Base-by-base conservation (phyloP, 768 basidiomycete species). In the Suillus subalutaceus region DNA sequence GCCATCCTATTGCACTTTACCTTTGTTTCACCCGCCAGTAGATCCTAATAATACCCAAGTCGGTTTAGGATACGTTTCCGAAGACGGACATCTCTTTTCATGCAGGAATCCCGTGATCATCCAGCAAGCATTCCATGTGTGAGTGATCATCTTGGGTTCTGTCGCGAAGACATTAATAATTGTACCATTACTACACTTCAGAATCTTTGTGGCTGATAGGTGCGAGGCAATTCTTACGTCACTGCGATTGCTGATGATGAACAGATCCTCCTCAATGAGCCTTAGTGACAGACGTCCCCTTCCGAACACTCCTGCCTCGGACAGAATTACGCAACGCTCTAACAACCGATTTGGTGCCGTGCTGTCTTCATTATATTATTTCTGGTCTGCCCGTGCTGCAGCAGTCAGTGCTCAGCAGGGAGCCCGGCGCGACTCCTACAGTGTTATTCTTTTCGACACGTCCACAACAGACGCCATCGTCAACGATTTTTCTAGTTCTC, bases 51-150 rank as follows among this genome's bases (percentile, higher is more conserved):
- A 75, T 8, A 68, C 73, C 1, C 67, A 72, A 1, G 67, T 70
- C 5, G 79, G 78, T 1, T 23, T 74, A 4, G 82, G 86, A 6
- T 84, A 89, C 68, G 66, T 86, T 53, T 88, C 87, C 3, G 75
- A 75, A n/a, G 87, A 89, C 60, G 87, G 88, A 0, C 88, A 89
- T 71, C 69, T 79, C 13, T 89, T 86, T 64, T 35, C 72, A 1
- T 89, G 87, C 75, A 78, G 78, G 62, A 86, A 88, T 68, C 88
- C 88, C 1, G 78, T 77, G 0, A 76, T 82, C 9, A 72, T 84
- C 72, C 83, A 82, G 32, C 86, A 84, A 68, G 80, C 87, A 0
- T 88, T 83, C 75, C 87, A 89, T 72, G 85, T 89, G 86, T 88
- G 72, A 65, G 86, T 79, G 3, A 8, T 40, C n/a, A 26, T 38